Conservation (phyloP, 352 stramenopile genomes). For the Phytophthora quininea region DNA sequence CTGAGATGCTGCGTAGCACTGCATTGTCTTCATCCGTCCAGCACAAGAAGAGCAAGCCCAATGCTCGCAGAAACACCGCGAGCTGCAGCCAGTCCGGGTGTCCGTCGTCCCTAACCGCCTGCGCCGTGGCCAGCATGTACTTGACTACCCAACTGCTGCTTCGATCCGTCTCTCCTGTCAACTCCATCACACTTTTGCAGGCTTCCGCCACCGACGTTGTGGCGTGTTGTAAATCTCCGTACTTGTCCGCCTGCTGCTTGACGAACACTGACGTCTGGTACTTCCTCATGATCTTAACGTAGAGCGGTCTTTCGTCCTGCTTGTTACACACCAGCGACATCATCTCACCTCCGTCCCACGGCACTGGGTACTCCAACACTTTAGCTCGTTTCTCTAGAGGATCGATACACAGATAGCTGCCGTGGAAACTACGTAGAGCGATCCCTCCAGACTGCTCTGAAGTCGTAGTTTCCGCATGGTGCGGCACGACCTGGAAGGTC, state of each 20-base stretch:
- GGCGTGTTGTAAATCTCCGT: conserved; percentile 56
- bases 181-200: conserved; percentile 58
- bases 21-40: conserved; percentile 78
- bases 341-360: conserved; percentile 75
- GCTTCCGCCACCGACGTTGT: conserved; percentile 63
- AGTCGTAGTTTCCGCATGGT: conserved; percentile 32
- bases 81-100: conserved; percentile 87
- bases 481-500: conserved; percentile 84
- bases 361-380: conserved; percentile 50
- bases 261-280: conserved; percentile 71
- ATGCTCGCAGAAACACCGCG: conserved; percentile 67
- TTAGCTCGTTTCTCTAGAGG: conserved; percentile 30
- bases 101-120: conserved; percentile 63
- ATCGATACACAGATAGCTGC: conserved; percentile 80
- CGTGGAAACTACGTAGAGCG: conserved; percentile 79
- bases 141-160: conserved; percentile 66
- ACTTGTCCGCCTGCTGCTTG: conserved; percentile 48
- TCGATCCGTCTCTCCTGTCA: conserved; percentile 60
- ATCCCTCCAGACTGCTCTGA: conserved; percentile 42
- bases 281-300: conserved; percentile 77
- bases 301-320: conserved; percentile 47
- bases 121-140: conserved; percentile 72
- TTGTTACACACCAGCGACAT: conserved; percentile 84
- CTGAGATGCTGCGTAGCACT: conserved; percentile 69
- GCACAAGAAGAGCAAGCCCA: conserved; percentile 79